Evolutionary conservation across 805 yeast genomes (phyloP).

Genomic region (Blastobotrys peoriensis): DNA sequence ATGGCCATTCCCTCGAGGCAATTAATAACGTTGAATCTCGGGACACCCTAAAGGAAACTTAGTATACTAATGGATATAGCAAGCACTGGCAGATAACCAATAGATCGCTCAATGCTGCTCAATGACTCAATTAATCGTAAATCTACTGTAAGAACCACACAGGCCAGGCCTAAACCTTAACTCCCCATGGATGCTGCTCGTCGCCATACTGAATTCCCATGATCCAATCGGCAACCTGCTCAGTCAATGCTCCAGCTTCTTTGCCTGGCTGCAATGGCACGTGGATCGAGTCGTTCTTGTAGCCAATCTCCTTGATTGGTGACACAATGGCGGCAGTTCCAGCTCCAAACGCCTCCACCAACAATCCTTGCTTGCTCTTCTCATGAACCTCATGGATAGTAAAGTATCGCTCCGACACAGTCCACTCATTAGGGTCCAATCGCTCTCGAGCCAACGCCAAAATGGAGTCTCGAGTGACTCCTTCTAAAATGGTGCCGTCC

Average conservation of each 20-base stretch:
- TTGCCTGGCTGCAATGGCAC: conserved; percentile 81
- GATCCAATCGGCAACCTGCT: conserved; percentile 77
- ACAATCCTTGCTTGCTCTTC: conserved; percentile 70
- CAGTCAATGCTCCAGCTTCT: conserved; percentile 59
- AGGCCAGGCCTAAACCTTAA: conserved; percentile 6
- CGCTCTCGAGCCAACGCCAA: conserved; percentile 69
- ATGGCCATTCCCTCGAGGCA: too few relatives aligned
- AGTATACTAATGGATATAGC: too few relatives aligned
- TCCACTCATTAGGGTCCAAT: conserved; percentile 74
- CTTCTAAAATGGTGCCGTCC: conserved; percentile 95
- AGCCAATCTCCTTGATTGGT: conserved; percentile 85
- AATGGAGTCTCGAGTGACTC: conserved; percentile 91
- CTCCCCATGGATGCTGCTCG: conserved; percentile 47
- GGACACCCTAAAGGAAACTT: too few relatives aligned
- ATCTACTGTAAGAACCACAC: too few relatives aligned
- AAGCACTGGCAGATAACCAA: too few relatives aligned
- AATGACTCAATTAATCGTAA: too few relatives aligned
- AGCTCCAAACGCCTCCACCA: conserved; percentile 92
- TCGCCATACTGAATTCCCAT: conserved; percentile 86
- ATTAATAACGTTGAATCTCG: too few relatives aligned
- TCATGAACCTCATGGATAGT: conserved; percentile 76
- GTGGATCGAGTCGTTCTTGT: conserved; percentile 60
- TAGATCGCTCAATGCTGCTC: too few relatives aligned
- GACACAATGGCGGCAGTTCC: conserved; percentile 98
- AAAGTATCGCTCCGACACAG: conserved; percentile 72